Percentiles rank a stretch among this genome's conserved stretches.
Conservation (phyloP, 495 filamentous ascomycete species). For the Chaetomidium leptoderma region DNA sequence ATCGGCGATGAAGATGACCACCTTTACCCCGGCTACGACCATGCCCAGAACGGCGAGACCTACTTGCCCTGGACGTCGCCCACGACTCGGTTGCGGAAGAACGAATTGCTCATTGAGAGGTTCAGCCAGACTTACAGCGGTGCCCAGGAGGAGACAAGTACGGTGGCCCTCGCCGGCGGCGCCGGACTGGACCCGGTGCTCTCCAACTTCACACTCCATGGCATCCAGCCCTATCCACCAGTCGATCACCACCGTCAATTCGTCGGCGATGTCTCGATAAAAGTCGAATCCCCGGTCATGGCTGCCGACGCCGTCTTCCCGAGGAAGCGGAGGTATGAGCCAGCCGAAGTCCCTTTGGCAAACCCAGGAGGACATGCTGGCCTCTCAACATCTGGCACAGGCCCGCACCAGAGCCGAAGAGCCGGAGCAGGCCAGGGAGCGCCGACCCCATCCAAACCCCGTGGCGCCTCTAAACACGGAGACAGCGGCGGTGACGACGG, state of each 20-base stretch:
- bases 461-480: not conserved
- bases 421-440: not conserved
- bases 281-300: slow-evolving; percentile 8
- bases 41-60: slow-evolving; percentile 14
- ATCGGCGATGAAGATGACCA: slow-evolving; percentile 26
- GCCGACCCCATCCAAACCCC: not conserved
- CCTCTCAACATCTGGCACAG: not conserved
- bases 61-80: slow-evolving; percentile 36
- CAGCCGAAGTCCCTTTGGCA: not conserved
- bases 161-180: not conserved
- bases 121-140: slow-evolving; percentile 31
- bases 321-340: slow-evolving; percentile 9
- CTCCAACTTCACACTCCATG: slow-evolving; percentile 6
- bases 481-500: slow-evolving; percentile 15
- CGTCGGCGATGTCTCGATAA: not conserved
- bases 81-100: slow-evolving; percentile 28
- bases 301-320: slow-evolving; percentile 3
- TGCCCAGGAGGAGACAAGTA: slow-evolving; percentile 5
- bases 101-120: slow-evolving; percentile 26
- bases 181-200: slow-evolving; percentile 22
- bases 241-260: not conserved
- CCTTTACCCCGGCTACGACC: slow-evolving; percentile 10
- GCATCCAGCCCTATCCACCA: not conserved
- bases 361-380: not conserved
- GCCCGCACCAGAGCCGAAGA: not conserved